Conservation (phyloP, 768 basidiomycete species). For the Podaxis rugospora region DNA sequence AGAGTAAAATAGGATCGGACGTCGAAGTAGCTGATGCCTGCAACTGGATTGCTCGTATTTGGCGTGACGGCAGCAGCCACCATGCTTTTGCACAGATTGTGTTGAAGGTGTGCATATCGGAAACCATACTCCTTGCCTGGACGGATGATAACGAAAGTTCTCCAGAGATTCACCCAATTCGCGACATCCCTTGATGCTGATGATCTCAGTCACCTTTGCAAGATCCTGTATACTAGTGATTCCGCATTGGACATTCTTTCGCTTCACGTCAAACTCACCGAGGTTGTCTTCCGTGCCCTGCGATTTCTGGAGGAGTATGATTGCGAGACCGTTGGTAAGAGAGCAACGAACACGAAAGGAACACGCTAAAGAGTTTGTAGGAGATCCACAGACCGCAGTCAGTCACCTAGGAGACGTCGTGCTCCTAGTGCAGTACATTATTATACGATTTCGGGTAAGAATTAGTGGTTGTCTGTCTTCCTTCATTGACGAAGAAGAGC, state of each 20-base stretch:
- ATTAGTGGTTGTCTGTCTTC: not conserved
- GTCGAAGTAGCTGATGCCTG: constrained; percentile 30
- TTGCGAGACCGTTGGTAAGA: constrained; percentile 75
- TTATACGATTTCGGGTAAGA: constrained; percentile 62
- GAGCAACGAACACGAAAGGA: not conserved
- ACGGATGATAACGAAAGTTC: not conserved
- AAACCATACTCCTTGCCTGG: not conserved
- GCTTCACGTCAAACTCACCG: constrained; percentile 59
- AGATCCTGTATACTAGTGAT: constrained; percentile 55
- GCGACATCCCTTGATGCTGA: constrained; percentile 59
- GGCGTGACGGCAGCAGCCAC: constrained; percentile 55
- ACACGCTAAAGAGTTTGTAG: constrained; percentile 29
- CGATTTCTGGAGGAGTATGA: constrained; percentile 68
- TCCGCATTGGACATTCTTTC: constrained; percentile 63
- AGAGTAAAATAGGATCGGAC: constrained; percentile 55
- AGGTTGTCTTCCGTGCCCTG: constrained; percentile 60
- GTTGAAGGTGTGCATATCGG: constrained; percentile 42
- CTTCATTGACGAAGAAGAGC: not conserved
- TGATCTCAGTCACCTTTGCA: constrained; percentile 65
- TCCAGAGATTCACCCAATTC: constrained; percentile 56
- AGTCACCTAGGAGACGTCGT: constrained; percentile 78
- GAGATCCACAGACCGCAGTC: constrained; percentile 81
- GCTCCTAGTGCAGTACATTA: constrained; percentile 61
- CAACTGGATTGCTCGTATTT: constrained; percentile 41
- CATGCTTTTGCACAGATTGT: constrained; percentile 51